Conservation (phyloP, 2,329 filamentous ascomycete genomes). For the Metarhizium guizhouense region DNA sequence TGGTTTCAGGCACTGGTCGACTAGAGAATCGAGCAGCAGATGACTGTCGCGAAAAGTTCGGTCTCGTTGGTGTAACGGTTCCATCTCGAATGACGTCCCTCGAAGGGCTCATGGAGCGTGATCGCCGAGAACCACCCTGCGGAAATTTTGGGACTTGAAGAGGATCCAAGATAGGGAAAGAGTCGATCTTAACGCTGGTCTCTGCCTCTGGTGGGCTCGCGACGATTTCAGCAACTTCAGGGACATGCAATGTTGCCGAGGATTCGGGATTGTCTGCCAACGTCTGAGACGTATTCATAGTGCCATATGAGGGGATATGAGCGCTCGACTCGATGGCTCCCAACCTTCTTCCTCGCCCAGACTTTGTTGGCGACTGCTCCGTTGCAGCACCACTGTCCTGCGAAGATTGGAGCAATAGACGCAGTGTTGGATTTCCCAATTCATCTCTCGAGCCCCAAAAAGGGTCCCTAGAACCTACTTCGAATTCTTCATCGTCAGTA, state of each 20-base stretch:
- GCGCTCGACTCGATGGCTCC: conserved; percentile 5
- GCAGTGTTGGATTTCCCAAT: conserved; percentile 9
- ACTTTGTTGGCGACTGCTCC: conserved; percentile 10
- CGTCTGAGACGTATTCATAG: conserved; percentile 20
- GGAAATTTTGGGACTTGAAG: conserved; percentile 6
- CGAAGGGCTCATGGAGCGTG: conserved; percentile 16
- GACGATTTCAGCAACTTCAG: conserved; percentile 5
- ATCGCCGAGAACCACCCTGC: conserved; percentile 8
- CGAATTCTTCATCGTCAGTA: conserved; percentile 21
- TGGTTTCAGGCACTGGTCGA: conserved; percentile 61
- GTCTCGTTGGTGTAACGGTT: conserved; percentile 25
- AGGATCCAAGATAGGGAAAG: conserved; percentile 15
- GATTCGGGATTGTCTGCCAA: neutral
- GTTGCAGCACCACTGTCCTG: neutral
- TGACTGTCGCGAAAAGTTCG: conserved; percentile 41
- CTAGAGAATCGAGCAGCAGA: conserved; percentile 59
- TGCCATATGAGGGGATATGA: conserved; percentile 21
- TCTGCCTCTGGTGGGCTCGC: conserved; percentile 1
- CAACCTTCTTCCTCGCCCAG: conserved; percentile 9
- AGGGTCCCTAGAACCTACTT: conserved; percentile 11
- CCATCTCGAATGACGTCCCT: conserved; percentile 13
- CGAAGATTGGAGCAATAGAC: conserved; percentile 12
- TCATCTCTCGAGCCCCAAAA: conserved; percentile 21
- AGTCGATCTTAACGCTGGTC: conserved; percentile 5
- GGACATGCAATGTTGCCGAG: conserved; percentile 6